These are phyloP conservation scores for Gentiana macrophylla DNA, from an alignment of 257 asterid genomes.

Conservation along the genomic window DNA sequence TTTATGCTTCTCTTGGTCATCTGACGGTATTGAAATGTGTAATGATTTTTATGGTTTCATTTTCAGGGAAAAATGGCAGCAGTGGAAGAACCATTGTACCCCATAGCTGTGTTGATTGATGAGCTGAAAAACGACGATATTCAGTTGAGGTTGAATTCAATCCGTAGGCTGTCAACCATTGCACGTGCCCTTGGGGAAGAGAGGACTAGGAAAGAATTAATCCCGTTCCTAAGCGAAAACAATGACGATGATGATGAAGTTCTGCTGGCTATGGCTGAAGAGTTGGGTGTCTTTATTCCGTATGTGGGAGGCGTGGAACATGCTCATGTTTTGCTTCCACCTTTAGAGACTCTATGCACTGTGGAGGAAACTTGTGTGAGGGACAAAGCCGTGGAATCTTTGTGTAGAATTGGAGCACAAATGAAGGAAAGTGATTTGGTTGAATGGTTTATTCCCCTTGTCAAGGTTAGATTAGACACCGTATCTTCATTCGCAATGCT, in stretches of 20 bases:
- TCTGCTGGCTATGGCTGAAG: constrained; percentile 92
- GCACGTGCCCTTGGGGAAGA: constrained; percentile 99
- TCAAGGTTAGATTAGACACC: constrained; percentile 43
- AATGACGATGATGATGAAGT: constrained; percentile 95
- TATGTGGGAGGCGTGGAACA: constrained; percentile 92
- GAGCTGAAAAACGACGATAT: constrained; percentile 92
- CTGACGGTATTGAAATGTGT: too few species aligned
- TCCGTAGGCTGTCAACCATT: constrained; percentile 79
- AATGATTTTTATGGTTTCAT: constrained; percentile 3
- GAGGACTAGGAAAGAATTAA: constrained; percentile 77
- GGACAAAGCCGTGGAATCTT: constrained; percentile 88
- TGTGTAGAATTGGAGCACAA: constrained; percentile 87
- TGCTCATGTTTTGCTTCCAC: constrained; percentile 85
- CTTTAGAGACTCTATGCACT: constrained; percentile 81
- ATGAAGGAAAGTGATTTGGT: constrained; percentile 89
- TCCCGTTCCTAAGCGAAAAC: constrained; percentile 82
- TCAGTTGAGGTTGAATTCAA: constrained; percentile 71
- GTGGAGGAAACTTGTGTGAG: constrained; percentile 95
- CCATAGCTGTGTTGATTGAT: constrained; percentile 88
- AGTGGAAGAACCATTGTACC: constrained; percentile 92
- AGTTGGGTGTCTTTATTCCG: constrained; percentile 86
- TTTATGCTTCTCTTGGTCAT: not conserved
- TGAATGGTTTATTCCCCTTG: constrained; percentile 74
- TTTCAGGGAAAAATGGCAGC: constrained; percentile 47
- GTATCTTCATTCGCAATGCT: constrained; percentile 1